Evolutionary conservation across 2,329 filamentous ascomycete genomes (phyloP).

Genomic region (Calonectria henricotiae): DNA sequence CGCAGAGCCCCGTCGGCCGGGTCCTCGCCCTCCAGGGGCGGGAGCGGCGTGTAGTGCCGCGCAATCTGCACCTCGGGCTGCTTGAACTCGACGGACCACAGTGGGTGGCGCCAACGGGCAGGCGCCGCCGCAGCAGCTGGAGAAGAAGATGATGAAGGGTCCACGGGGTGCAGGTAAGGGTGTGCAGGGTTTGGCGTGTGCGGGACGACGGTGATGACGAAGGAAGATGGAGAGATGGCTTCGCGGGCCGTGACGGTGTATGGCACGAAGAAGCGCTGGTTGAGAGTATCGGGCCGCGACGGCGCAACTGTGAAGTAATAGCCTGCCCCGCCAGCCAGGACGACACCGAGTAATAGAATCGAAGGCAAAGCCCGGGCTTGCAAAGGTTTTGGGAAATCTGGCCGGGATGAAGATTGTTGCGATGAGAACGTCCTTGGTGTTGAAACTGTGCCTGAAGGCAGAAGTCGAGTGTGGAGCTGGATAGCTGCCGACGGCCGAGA

Average conservation of each 20-base stretch:
- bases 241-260: conserved; percentile 77
- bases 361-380: conserved; percentile 50
- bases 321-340: conserved; percentile 48
- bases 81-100: conserved; percentile 94
- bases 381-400: conserved; percentile 65
- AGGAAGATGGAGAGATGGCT: conserved; percentile 76
- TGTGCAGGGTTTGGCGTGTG: conserved; percentile 51
- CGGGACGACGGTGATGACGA: conserved; percentile 77
- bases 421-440: conserved; percentile 25
- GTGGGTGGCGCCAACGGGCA: conserved; percentile 65
- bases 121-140: conserved; percentile 2
- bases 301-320: conserved; percentile 53
- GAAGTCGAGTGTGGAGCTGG: neutral
- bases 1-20: conserved; percentile 68
- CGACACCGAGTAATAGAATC: conserved; percentile 43
- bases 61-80: conserved; percentile 96
- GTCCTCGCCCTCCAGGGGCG: conserved; percentile 61
- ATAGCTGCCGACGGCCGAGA: neutral
- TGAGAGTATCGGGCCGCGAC: conserved; percentile 62
- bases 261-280: conserved; percentile 74
- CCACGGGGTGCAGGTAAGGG: conserved; percentile 50
- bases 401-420: conserved; percentile 36
- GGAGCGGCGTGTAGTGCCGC: conserved; percentile 91
- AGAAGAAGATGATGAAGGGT: neutral
- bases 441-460: neutral